These are phyloP conservation scores for Backusella liffmaniae DNA, from an alignment of 192 early-diverging fungal genomes.

Conservation along the genomic window DNA sequence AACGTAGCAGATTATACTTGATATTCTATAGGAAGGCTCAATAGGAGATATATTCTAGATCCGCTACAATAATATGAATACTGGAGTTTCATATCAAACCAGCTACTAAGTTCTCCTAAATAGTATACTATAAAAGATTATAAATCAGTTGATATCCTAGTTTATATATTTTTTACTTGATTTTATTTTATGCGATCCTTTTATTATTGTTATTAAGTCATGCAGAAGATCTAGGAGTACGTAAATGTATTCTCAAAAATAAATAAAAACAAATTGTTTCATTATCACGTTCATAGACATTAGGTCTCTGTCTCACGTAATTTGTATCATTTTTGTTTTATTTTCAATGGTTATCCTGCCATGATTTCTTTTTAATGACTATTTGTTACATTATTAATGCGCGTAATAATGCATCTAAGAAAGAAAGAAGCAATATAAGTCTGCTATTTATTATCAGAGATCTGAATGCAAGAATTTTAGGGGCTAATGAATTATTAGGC, in stretches of 20 bases:
- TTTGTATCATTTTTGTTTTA: not conserved
- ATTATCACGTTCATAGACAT: not conserved
- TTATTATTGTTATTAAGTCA: not conserved
- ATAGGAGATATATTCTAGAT: not conserved
- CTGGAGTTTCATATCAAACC: not conserved
- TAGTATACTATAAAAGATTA: not conserved
- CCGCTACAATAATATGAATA: not conserved
- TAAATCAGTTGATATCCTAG: not conserved
- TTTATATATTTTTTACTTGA: not conserved
- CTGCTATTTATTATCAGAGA: not conserved
- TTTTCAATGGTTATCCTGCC: not conserved
- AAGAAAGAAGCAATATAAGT: not conserved
- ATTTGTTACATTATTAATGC: not conserved
- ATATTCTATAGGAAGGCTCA: not conserved
- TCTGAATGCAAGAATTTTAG: not conserved
- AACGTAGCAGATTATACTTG: not conserved
- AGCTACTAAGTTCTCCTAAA: not conserved
- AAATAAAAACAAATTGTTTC: not conserved
- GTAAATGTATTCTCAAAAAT: constrained; percentile 1
- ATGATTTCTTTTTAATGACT: not conserved
- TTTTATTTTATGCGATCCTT: not conserved
- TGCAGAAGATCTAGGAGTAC: not conserved
- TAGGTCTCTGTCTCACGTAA: not conserved
- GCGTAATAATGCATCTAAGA: not conserved
- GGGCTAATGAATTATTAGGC: not conserved